These are phyloP conservation scores for Amaranthus cruentus DNA, from an alignment of 148 eudicot genomes.

Conservation along the genomic window DNA sequence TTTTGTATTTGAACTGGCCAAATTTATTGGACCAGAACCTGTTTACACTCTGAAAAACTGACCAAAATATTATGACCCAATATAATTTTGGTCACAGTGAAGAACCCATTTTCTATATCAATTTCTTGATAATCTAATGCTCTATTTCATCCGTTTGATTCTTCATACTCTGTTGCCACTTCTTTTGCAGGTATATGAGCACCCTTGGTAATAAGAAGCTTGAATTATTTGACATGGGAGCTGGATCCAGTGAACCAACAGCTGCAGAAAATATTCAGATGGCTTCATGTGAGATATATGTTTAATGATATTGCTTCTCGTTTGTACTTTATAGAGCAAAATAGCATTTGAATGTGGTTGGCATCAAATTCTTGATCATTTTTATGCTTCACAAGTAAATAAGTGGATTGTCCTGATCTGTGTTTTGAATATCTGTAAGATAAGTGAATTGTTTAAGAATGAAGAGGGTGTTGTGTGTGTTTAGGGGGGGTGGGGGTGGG, in stretches of 20 bases:
- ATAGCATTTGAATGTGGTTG: background rate
- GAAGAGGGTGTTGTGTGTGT: background rate
- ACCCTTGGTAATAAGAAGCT: constrained; percentile 86
- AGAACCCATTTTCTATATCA: background rate
- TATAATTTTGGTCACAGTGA: background rate
- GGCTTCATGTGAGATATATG: constrained; percentile 71
- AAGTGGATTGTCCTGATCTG: background rate
- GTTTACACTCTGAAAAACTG: background rate
- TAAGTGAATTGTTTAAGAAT: background rate
- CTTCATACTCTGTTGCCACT: constrained; percentile 1
- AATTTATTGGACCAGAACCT: too few species aligned
- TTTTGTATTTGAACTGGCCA: background rate
- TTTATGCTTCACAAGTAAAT: background rate
- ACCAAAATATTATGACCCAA: background rate
- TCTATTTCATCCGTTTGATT: background rate
- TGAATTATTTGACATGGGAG: constrained; percentile 92
- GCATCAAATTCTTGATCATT: background rate
- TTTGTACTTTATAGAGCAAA: background rate
- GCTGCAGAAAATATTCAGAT: constrained; percentile 79
- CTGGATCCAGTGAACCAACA: constrained; percentile 78
- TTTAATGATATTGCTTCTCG: background rate
- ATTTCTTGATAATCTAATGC: background rate
- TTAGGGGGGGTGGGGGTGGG: background rate
- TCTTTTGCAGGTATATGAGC: constrained; percentile 69
- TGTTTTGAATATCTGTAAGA: background rate